Conservation (phyloP, 495 filamentous ascomycete species). For the Talaromyces adpressus region DNA sequence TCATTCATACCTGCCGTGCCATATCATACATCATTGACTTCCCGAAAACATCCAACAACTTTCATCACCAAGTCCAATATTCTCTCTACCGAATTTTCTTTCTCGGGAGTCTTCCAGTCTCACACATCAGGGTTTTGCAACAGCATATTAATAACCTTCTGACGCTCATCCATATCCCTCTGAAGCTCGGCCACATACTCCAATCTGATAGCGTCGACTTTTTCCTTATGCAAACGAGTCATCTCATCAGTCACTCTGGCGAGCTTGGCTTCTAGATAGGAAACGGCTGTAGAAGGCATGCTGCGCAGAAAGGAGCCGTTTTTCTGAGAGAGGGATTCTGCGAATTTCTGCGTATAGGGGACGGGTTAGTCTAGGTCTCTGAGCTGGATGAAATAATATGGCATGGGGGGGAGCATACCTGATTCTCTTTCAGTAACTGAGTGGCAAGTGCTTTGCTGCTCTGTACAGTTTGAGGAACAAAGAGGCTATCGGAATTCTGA, state of each 20-base stretch:
- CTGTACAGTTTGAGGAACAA: background rate
- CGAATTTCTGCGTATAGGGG: background rate
- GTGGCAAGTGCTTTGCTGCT: background rate
- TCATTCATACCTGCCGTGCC: background rate
- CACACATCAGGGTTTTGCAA: background rate
- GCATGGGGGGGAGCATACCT: background rate
- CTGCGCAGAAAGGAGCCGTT: background rate
- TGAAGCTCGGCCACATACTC: background rate
- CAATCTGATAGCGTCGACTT: background rate
- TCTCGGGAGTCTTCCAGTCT: background rate
- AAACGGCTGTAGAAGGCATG: background rate
- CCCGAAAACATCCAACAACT: no score
- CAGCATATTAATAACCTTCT: slow-evolving; percentile 1
- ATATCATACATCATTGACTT: background rate
- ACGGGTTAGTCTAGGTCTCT: background rate
- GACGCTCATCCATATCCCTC: background rate
- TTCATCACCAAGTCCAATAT: no score
- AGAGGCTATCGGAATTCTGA: background rate
- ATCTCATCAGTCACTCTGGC: background rate
- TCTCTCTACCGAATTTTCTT: background rate
- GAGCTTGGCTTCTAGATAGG: background rate
- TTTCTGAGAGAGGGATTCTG: background rate
- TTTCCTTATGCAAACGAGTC: background rate
- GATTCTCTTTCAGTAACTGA: background rate
- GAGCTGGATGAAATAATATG: no score